Evolutionary conservation across 169 alveolate genomes (phyloP).

Genomic region (Eimeria falciformis): DNA sequence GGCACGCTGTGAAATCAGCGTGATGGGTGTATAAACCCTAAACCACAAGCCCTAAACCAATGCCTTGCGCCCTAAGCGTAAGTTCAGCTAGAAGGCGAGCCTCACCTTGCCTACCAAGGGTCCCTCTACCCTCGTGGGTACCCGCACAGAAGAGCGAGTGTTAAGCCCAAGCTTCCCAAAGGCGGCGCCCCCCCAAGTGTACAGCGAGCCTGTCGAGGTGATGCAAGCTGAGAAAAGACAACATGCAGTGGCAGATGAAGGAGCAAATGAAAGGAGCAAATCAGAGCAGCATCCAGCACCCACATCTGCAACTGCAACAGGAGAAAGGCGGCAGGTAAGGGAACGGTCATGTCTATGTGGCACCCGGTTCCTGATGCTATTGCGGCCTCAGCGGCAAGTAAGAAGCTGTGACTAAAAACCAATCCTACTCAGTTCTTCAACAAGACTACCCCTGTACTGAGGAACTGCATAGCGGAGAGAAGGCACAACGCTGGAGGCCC

Average conservation of each 20-base stretch:
- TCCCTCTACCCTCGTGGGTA: conserved; percentile 77
- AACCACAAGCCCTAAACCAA: neutral
- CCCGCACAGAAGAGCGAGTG: conserved; percentile 51
- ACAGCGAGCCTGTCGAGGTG: conserved; percentile 73
- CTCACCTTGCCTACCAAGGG: conserved; percentile 42
- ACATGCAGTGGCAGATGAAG: neutral
- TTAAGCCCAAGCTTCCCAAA: conserved; percentile 82
- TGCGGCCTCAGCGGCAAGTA: too few species aligned
- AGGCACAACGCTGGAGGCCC: too few species aligned
- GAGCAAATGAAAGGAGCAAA: neutral
- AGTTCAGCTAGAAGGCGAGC: too few species aligned
- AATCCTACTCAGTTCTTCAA: too few species aligned
- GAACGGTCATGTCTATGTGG: too few species aligned
- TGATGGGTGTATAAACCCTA: neutral
- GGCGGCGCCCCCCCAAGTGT: conserved; percentile 83
- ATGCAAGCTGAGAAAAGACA: conserved; percentile 35
- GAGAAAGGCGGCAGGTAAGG: neutral
- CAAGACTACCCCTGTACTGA: too few species aligned
- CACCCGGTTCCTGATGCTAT: too few species aligned
- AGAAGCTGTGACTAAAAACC: too few species aligned
- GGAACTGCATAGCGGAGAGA: too few species aligned
- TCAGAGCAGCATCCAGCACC: neutral
- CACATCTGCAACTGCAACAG: neutral
- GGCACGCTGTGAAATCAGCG: neutral
- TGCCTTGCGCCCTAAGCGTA: neutral